These are phyloP conservation scores for Eutrema heterophyllum DNA, from an alignment of 345 rosid species.

Conservation along the genomic window DNA sequence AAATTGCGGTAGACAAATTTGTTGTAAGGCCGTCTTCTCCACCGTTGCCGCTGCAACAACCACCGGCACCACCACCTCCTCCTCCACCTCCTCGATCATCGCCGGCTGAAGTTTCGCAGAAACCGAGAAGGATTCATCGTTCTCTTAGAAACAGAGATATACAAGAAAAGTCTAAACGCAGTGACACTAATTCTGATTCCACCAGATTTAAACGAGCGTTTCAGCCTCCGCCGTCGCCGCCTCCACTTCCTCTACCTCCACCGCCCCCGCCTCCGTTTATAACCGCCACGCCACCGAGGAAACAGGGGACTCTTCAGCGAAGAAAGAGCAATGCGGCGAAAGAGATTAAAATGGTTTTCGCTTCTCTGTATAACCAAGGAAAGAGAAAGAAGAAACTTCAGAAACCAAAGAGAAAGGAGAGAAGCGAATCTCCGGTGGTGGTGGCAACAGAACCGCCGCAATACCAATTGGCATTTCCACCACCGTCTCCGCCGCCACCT, in stretches of 20 bases:
- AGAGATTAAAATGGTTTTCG: slow-evolving; percentile 68
- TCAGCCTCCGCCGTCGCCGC: slow-evolving; percentile 29
- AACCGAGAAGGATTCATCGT: slow-evolving; percentile 35
- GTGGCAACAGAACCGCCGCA: background rate
- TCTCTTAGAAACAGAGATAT: slow-evolving; percentile 36
- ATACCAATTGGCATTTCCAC: slow-evolving; percentile 29
- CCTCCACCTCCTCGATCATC: slow-evolving; percentile 38
- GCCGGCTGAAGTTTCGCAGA: slow-evolving; percentile 21
- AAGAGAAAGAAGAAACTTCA: slow-evolving; percentile 58
- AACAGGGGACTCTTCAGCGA: slow-evolving; percentile 40
- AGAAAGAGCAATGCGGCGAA: slow-evolving; percentile 61
- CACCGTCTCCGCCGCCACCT: slow-evolving; percentile 54
- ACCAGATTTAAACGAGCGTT: slow-evolving; percentile 17
- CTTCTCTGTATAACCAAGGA: slow-evolving; percentile 52
- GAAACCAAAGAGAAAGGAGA: slow-evolving; percentile 33
- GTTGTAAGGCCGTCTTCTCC: slow-evolving; percentile 36
- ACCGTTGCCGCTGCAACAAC: background rate
- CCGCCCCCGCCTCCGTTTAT: slow-evolving; percentile 37
- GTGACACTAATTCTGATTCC: slow-evolving; percentile 7
- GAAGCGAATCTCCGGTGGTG: slow-evolving; percentile 13
- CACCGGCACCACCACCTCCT: slow-evolving; percentile 30
- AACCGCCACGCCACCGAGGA: slow-evolving; percentile 33
- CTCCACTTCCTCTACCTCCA: slow-evolving; percentile 32
- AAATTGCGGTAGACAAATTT: slow-evolving; percentile 53
- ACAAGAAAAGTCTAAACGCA: slow-evolving; percentile 18